Conservation (phyloP, 257 asterid species). For the Linaria vulgaris region DNA sequence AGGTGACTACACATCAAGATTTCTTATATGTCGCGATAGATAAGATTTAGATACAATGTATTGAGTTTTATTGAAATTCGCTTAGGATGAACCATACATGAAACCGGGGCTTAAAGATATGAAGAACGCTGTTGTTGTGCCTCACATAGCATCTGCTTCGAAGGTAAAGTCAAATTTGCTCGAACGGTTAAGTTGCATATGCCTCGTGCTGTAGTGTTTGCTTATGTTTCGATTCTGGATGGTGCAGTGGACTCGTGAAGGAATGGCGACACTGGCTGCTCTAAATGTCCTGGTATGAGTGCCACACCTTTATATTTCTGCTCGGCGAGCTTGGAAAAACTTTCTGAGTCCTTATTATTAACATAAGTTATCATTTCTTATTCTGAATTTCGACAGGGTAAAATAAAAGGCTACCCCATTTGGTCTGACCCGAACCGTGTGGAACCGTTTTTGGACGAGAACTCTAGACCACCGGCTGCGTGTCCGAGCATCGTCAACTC, state of each 20-base stretch:
- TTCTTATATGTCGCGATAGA: not conserved
- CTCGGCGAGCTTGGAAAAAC: not conserved
- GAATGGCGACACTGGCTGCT: slow-evolving; percentile 98
- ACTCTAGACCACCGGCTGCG: slow-evolving; percentile 76
- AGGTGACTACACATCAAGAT: slow-evolving; percentile 43
- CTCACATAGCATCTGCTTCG: slow-evolving; percentile 98
- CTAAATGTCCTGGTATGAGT: slow-evolving; percentile 79
- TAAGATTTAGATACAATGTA: not conserved
- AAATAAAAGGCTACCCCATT: slow-evolving; percentile 74
- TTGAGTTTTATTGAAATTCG: slow-evolving; percentile 7
- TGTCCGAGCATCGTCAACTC: slow-evolving; percentile 93
- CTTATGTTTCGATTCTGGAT: not conserved
- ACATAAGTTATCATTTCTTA: slow-evolving; percentile 4
- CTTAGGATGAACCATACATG: slow-evolving; percentile 92
- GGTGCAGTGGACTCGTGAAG: slow-evolving; percentile 98
- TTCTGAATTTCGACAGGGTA: slow-evolving; percentile 50
- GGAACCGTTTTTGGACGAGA: slow-evolving; percentile 70
- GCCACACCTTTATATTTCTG: not conserved
- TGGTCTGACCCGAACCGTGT: slow-evolving; percentile 79
- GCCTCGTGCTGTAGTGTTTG: too few relatives aligned
- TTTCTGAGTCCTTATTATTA: not conserved
- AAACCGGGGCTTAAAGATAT: slow-evolving; percentile 87
- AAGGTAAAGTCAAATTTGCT: slow-evolving; percentile 52
- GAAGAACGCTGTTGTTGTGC: slow-evolving; percentile 90
- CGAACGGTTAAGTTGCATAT: not conserved